Evolutionary conservation across 140 eudicot species (phyloP), one percentile per base, ranked within the genome.

Genomic region (Oenanthe javanica): DNA sequence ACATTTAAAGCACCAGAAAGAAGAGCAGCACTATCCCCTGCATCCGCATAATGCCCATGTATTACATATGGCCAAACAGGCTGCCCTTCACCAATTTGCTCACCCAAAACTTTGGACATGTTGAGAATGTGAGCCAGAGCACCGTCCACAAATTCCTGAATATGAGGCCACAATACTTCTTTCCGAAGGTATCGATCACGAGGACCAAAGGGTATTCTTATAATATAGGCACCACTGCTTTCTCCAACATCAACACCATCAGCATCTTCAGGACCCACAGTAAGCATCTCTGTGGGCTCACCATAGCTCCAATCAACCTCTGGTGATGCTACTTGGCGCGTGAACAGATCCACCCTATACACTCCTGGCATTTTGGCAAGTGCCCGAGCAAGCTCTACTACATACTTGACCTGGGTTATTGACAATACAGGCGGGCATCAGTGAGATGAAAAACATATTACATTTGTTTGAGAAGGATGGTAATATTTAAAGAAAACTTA

Each of bases 241-340:
- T 93, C 98, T 38, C 97, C 98, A 51, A 91, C 88, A 66, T 85
- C 89, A 8, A 83, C 87, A n/a, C 18, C 83, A 77, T 93, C 94
- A 0, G 75, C 88, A 71, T 91, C 98, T 23, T 91, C 97, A 3
- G 90, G 66, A 43, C 91, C 89, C n/a, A 83, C 87, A 25, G 87
- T 84, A 25, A 93, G 86, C 98, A 93, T 93, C 84, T 93, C 98
- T 4, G 97, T 91, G 72, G 98, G 98, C 89, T 91, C 98, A 38
- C 97, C 97, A 12, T 93, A 93, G 40, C 97, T 93, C 98, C 98
- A 93, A 78, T 91, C 98, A 46, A 93, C 96, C 67, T 93, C 98
- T 2, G 97, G 90, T 59, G 96, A 89, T 25, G 88, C 84, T 52
- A 93, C 84, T 72, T 93, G 98, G 74, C 98, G 93, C 45, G 98